phyloP scores from a whole-genome alignment of 208 protist species.

The Trichomonas gallinae region DNA sequence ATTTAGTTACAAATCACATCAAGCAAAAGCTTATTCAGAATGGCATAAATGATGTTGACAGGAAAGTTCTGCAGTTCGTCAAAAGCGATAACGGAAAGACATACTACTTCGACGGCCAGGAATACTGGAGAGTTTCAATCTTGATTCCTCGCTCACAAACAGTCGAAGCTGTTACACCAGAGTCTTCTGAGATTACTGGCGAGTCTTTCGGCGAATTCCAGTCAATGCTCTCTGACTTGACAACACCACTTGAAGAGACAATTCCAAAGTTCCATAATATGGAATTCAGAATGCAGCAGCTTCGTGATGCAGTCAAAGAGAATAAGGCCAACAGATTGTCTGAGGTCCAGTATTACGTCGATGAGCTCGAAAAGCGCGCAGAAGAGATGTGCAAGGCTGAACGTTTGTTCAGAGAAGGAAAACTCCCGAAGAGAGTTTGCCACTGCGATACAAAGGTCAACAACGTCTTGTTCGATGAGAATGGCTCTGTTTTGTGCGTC shows the following conservation, averaged over 20 bases:
- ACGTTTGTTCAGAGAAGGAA: background rate
- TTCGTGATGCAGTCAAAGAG: background rate
- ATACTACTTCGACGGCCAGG: background rate
- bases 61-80: background rate
- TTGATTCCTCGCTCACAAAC: background rate
- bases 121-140: background rate
- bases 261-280: constrained; percentile 7
- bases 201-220: background rate
- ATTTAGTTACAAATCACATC: background rate
- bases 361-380: background rate
- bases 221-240: background rate
- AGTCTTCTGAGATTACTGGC: background rate
- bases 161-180: background rate
- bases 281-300: background rate
- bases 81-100: background rate
- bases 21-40: background rate
- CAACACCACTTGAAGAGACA: background rate
- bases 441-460: background rate
- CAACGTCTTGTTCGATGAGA: background rate
- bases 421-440: background rate
- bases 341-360: background rate
- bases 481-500: background rate
- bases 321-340: background rate
- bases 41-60: background rate
- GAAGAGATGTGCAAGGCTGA: constrained; percentile 6